Evolutionary conservation across 2,329 filamentous ascomycete genomes (phyloP).

Genomic region (Trichoderma sp.): DNA sequence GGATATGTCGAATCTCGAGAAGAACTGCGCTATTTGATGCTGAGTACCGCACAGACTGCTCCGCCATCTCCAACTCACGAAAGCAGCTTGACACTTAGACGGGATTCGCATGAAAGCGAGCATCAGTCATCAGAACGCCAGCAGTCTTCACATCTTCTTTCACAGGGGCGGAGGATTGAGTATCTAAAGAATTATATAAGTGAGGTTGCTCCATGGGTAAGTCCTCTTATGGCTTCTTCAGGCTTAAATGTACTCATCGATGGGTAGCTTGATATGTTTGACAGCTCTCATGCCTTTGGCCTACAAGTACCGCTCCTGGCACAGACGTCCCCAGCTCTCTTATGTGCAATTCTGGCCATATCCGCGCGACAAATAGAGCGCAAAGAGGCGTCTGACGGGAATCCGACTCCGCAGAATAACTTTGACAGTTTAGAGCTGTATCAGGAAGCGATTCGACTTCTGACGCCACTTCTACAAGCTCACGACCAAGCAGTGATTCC

Average conservation of each 20-base stretch:
- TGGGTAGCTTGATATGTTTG: constrained; percentile 13
- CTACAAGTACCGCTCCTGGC: constrained; percentile 6
- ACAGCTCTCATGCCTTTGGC: constrained; percentile 13
- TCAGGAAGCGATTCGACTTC: constrained; percentile 10
- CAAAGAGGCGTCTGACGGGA: constrained; percentile 3
- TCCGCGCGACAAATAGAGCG: constrained; percentile 1
- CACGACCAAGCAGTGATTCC: constrained; percentile 16
- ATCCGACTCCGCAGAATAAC: constrained; percentile 1
- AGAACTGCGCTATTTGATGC: constrained; percentile 11
- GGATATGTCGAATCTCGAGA: constrained; percentile 18
- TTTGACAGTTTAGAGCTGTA: constrained; percentile 17
- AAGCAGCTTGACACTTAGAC: background rate
- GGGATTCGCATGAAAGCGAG: background rate
- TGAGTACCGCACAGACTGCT: constrained; percentile 14
- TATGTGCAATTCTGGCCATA: constrained; percentile 10
- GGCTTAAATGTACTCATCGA: background rate
- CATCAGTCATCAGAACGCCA: background rate
- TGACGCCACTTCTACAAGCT: constrained; percentile 12
- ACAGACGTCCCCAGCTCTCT: constrained; percentile 7
- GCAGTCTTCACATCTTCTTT: background rate
- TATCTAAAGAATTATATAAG: constrained; percentile 15
- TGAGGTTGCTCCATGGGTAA: constrained; percentile 14
- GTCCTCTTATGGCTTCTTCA: background rate
- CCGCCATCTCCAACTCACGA: constrained; percentile 1
- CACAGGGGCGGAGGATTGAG: constrained; percentile 5